Conservation (phyloP, 345 rosid species). For the Citrus unshiu region DNA sequence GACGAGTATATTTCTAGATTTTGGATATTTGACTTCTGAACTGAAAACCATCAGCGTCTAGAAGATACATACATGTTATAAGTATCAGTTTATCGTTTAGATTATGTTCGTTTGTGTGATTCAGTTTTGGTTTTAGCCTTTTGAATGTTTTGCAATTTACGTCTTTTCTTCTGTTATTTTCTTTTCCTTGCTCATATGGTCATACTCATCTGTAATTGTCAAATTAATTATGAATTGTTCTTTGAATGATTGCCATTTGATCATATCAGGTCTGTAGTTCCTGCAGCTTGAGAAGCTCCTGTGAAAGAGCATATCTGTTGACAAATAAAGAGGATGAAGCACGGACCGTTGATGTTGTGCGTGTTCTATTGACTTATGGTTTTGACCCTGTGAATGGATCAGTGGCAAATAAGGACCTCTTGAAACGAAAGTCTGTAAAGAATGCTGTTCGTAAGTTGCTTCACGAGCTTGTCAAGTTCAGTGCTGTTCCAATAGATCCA, state of each 20-base stretch:
- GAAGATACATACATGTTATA: neutral
- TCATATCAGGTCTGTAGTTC: slow-evolving; percentile 85
- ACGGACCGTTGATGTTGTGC: slow-evolving; percentile 77
- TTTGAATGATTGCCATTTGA: slow-evolving; percentile 19
- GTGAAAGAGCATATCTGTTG: slow-evolving; percentile 77
- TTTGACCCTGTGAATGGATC: slow-evolving; percentile 62
- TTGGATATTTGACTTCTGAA: neutral
- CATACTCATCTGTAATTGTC: neutral
- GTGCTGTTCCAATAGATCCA: slow-evolving; percentile 90
- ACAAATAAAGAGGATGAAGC: slow-evolving; percentile 97
- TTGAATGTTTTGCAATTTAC: neutral
- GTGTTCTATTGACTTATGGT: slow-evolving; percentile 72
- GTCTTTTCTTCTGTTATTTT: neutral
- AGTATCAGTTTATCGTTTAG: neutral
- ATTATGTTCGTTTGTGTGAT: neutral
- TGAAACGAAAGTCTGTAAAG: slow-evolving; percentile 76
- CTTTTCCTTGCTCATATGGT: neutral
- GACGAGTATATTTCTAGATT: neutral
- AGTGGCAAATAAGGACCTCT: slow-evolving; percentile 52
- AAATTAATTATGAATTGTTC: slow-evolving; percentile 17
- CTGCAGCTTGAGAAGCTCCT: slow-evolving; percentile 86
- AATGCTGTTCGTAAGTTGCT: slow-evolving; percentile 82
- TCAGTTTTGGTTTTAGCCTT: neutral
- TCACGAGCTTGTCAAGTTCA: slow-evolving; percentile 81
- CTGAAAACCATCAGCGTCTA: neutral